Evolutionary conservation across 768 basidiomycete genomes (phyloP), one percentile per base, ranked within the genome.

Genomic region (Cystofilobasidium macerans): DNA sequence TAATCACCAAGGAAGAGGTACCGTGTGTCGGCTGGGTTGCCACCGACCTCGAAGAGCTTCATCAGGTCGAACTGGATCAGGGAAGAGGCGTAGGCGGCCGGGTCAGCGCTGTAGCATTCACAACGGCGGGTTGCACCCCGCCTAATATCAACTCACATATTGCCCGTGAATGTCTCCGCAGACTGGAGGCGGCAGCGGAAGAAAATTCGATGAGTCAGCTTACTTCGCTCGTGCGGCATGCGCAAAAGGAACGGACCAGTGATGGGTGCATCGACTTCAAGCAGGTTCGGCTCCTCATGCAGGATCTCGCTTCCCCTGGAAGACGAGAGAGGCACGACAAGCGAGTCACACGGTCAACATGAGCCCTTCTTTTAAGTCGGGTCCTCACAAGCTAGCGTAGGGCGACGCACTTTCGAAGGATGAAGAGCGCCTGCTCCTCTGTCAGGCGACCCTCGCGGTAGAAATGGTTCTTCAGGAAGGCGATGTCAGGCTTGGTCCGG

Each of bases 141-240:
- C n/a, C n/a, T n/a, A n/a, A n/a, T n/a, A 33, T n/a, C 61, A 40
- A 66, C 65, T 22, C 72, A 95, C 94, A 79, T 99, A 99, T 89
- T 99, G 94, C 0, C 94, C 94, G 72, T 98, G 94, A 54, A 98
- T 95, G 78, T 98, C 94, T 57, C 94, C 95, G 76, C 94, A 98
- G 42, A 92, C 90, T 91, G 72, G 42, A 20, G 28, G 42, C 28
- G 13, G 28, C 30, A n/a, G 33, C 32, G 16, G 16, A n/a, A n/a
- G n/a, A n/a, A n/a, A n/a, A n/a, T n/a, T n/a, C n/a, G n/a, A n/a
- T n/a, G n/a, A n/a, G n/a, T n/a, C n/a, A n/a, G n/a, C n/a, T n/a
- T n/a, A n/a, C n/a, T n/a, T n/a, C n/a, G n/a, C n/a, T n/a, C n/a
- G n/a, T n/a, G n/a, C n/a, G n/a, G 32, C 42, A 16, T 8, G 24